Percentiles rank a stretch among this genome's conserved stretches.
Evolutionary conservation across 257 asterid genomes (phyloP).

Genomic region (Leonotis leonurus): DNA sequence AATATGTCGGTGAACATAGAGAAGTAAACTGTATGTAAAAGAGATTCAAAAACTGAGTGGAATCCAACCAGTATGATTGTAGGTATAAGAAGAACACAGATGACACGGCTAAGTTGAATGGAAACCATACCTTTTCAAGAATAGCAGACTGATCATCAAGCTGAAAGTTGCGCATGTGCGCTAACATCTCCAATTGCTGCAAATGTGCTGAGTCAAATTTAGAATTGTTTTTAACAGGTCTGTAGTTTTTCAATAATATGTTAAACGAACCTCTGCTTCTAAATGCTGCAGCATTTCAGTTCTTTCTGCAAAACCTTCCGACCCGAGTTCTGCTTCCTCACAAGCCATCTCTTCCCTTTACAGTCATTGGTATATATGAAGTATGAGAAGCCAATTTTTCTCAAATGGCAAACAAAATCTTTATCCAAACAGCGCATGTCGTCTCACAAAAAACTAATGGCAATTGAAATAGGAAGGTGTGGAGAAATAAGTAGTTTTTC

Average conservation of each 20-base stretch:
- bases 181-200: constrained; percentile 90
- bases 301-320: constrained; percentile 57
- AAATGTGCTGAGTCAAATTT: constrained; percentile 1
- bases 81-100: background rate
- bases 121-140: constrained; percentile 82
- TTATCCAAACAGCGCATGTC: background rate
- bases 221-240: background rate
- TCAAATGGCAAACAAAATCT: background rate
- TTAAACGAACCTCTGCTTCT: constrained; percentile 51
- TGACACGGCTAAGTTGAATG: background rate
- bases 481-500: background rate
- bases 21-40: background rate
- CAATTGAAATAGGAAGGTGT: background rate
- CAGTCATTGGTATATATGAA: constrained; percentile 10
- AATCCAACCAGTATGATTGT: background rate
- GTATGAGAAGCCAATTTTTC: background rate
- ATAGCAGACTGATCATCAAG: constrained; percentile 72
- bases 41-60: background rate
- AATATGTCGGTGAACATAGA: background rate
- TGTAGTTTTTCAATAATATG: background rate
- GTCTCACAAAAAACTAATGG: background rate
- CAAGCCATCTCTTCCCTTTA: constrained; percentile 87
- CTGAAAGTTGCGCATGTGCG: constrained; percentile 62
- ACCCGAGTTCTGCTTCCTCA: constrained; percentile 93
- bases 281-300: constrained; percentile 43